Base-by-base conservation (phyloP, 2,329 filamentous ascomycete genomes). In the Cercospora sp. region DNA sequence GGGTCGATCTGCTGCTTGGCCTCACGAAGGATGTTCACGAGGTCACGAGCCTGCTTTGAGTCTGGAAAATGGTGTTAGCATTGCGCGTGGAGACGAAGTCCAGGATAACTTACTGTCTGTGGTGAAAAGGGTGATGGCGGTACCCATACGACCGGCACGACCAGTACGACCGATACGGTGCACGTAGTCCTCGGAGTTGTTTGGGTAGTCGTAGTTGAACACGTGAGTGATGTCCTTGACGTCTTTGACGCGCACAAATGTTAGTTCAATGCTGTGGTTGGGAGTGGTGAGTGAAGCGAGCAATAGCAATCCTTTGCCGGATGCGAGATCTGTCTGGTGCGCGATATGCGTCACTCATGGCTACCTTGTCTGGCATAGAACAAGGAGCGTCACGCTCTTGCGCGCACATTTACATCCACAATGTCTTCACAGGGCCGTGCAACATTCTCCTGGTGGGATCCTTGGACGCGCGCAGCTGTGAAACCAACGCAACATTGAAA, bases 211-310 rank as follows among this genome's bases (percentile, higher is more conserved):
- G 92, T 98, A 97, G 90, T 98, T 98, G 85, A 99, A 88, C 84
- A 99, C 95, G 86, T 99, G 95, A 84, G 95, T 98, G 86, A 99
- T 99, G 88, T 99, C 97, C 85, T 94, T 94, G 86, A 99, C 95
- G 91, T 99, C 95, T 98, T 97, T 80, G 79, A 85, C 82, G 85
- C 81, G 84, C 80, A 87, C 12, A 61, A 88, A 73, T 72, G 75
- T 78, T 75, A 77, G 76, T 77, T 72, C 66, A 63, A 64, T 69
- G 67, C 66, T 69, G 69, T 63, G 60, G 40, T 61, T 62, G 48
- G 59, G 48, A 55, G n/a, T 28, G 58, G 78, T 80, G 78, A 82
- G 78, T 78, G 69, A 72, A 74, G 75, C 70, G 76, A 81, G 77
- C 78, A 81, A 81, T 79, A 78, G 77, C 79, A 81, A 82, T 81